Percentiles rank a stretch among this genome's conserved stretches.
phyloP scores from a whole-genome alignment of 2,329 filamentous ascomycete genomes.

The Fusarium nanum region DNA sequence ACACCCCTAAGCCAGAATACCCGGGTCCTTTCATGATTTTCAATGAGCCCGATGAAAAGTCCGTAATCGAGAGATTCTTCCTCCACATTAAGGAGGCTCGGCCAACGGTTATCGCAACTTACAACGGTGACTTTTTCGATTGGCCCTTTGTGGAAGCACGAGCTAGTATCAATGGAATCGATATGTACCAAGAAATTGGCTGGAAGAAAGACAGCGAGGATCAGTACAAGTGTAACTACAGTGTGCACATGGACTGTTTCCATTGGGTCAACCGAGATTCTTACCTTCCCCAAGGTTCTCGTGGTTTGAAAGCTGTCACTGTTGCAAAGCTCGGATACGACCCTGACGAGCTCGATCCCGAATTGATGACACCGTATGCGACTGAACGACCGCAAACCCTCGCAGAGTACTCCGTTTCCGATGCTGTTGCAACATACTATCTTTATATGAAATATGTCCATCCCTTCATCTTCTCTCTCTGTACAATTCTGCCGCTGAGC shows the following conservation, averaged over 20 bases:
- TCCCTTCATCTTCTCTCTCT: conserved; percentile 98
- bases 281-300: conserved; percentile 95
- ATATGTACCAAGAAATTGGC: conserved; percentile 99
- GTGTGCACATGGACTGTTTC: conserved; percentile 98
- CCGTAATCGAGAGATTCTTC: conserved; percentile 90
- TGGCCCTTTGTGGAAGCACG: conserved; percentile 98
- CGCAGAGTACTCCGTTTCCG: conserved; percentile 97
- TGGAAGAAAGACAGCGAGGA: conserved; percentile 96
- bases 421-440: conserved; percentile 98
- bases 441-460: conserved; percentile 99
- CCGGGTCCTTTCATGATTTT: conserved; percentile 96
- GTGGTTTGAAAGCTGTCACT: conserved; percentile 96
- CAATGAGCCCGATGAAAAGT: conserved; percentile 95
- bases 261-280: conserved; percentile 99
- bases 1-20: conserved; percentile 97
- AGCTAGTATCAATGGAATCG: conserved; percentile 93
- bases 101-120: conserved; percentile 98
- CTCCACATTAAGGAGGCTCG: conserved; percentile 93
- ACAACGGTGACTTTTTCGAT: conserved; percentile 99
- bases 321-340: conserved; percentile 98
- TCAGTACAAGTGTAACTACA: conserved; percentile 95
- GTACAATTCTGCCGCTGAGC: conserved; percentile 92
- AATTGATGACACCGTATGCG: conserved; percentile 95
- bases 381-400: conserved; percentile 91
- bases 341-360: conserved; percentile 95